Evolutionary conservation across 495 filamentous ascomycete species (phyloP).

Genomic region (Parathielavia hyrcaniae): DNA sequence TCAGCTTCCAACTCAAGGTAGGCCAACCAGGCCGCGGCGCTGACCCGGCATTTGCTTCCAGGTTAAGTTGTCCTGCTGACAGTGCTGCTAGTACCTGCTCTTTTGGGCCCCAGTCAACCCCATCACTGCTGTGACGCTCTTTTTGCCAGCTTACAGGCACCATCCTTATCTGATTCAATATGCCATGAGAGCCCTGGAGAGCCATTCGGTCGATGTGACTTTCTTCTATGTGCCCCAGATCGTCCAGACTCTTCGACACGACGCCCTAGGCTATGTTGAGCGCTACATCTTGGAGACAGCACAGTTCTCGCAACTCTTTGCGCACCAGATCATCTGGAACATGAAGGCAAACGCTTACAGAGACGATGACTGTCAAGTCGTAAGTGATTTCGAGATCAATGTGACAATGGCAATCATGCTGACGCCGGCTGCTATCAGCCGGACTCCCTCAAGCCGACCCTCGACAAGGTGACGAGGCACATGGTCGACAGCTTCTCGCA

Average conservation of each 20-base stretch:
- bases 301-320: conserved; percentile 91
- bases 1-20: conserved; percentile 80
- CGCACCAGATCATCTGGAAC: conserved; percentile 99
- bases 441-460: conserved; percentile 83
- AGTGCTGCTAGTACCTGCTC: conserved; percentile 61
- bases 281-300: conserved; percentile 94
- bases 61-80: conserved; percentile 36
- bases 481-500: conserved; percentile 75
- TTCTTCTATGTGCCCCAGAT: conserved; percentile 99
- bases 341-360: conserved; percentile 99
- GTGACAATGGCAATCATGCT: neutral
- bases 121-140: conserved; percentile 85
- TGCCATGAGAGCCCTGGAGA: conserved; percentile 90
- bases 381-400: conserved; percentile 42
- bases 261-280: conserved; percentile 90
- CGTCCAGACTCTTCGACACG: conserved; percentile 92
- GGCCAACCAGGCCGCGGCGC: conserved; percentile 8
- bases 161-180: conserved; percentile 94
- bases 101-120: conserved; percentile 95
- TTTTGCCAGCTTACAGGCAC: conserved; percentile 87
- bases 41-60: neutral
- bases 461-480: conserved; percentile 82
- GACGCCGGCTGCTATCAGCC: conserved; percentile 47
- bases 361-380: conserved; percentile 84
- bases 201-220: conserved; percentile 87